Percentiles rank a stretch among this genome's conserved stretches.
These are phyloP conservation scores for Xylaria sp. DNA, from an alignment of 2,329 filamentous ascomycete genomes.

Conservation along the genomic window DNA sequence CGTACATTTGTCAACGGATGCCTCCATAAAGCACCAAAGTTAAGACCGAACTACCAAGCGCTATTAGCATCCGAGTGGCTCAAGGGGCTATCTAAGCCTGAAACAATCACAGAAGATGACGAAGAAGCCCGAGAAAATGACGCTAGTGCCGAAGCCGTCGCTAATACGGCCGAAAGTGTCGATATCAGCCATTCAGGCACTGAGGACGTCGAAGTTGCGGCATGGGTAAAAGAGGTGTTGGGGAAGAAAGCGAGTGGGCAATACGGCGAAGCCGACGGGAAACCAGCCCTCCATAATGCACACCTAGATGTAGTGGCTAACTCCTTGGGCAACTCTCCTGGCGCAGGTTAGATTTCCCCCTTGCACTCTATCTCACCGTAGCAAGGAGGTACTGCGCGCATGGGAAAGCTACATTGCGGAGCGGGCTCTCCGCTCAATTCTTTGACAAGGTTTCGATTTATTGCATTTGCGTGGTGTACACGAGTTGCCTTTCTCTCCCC, in stretches of 20 bases:
- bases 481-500: slow-evolving; percentile 30
- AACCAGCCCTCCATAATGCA: slow-evolving; percentile 88
- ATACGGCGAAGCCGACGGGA: slow-evolving; percentile 61
- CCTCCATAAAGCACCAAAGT: slow-evolving; percentile 89
- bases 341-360: slow-evolving; percentile 34
- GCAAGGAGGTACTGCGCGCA: slow-evolving; percentile 24
- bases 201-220: slow-evolving; percentile 83
- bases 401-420: slow-evolving; percentile 33
- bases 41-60: slow-evolving; percentile 93
- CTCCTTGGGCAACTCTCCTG: slow-evolving; percentile 57
- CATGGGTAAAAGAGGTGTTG: slow-evolving; percentile 82
- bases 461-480: slow-evolving; percentile 48
- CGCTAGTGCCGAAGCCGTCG: slow-evolving; percentile 54
- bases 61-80: slow-evolving; percentile 93
- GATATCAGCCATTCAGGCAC: slow-evolving; percentile 59
- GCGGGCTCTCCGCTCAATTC: slow-evolving; percentile 39
- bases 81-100: slow-evolving; percentile 76
- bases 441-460: slow-evolving; percentile 42
- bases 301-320: slow-evolving; percentile 78
- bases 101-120: slow-evolving; percentile 55
- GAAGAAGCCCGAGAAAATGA: slow-evolving; percentile 51
- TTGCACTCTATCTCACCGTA: slow-evolving; percentile 10
- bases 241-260: slow-evolving; percentile 71
- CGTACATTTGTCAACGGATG: slow-evolving; percentile 90
- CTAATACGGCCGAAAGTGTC: slow-evolving; percentile 58